Percentiles rank a stretch among this genome's conserved stretches.
phyloP scores from a whole-genome alignment of 2,329 filamentous ascomycete species.

The Emmonsiellopsis sp. region DNA sequence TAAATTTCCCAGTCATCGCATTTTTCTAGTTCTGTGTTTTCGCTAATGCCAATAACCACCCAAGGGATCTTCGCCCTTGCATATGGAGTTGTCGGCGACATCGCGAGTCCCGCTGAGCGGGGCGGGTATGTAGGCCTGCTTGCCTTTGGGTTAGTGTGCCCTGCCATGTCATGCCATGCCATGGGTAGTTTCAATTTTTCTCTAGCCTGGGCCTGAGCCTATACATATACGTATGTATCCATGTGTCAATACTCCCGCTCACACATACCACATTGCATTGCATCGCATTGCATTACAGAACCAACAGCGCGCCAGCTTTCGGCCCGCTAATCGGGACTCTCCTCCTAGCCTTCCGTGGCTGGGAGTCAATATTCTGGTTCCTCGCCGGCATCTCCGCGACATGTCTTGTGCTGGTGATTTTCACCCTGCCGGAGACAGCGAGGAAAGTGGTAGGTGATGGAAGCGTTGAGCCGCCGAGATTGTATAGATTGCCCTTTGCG shows the following conservation, averaged over 20 bases:
- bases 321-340: not conserved
- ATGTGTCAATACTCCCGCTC: too few species aligned
- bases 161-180: not conserved
- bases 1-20: not conserved
- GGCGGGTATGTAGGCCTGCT: conserved; percentile 13
- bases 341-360: conserved; percentile 20
- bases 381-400: conserved; percentile 20
- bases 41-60: not conserved
- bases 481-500: not conserved
- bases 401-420: conserved; percentile 17
- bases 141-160: conserved; percentile 2
- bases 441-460: conserved; percentile 18
- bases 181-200: not conserved
- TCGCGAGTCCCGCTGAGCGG: conserved; percentile 10
- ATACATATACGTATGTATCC: too few species aligned
- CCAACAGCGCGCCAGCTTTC: not conserved
- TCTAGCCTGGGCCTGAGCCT: not conserved
- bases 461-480: not conserved
- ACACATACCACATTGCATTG: too few species aligned
- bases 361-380: conserved; percentile 29
- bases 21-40: too few species aligned
- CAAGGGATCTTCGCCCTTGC: conserved; percentile 10
- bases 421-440: conserved; percentile 25
- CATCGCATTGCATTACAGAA: not conserved
- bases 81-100: conserved; percentile 15